Evolutionary conservation across 306 rosid species (phyloP).

Genomic region (Potentilla sterilis): DNA sequence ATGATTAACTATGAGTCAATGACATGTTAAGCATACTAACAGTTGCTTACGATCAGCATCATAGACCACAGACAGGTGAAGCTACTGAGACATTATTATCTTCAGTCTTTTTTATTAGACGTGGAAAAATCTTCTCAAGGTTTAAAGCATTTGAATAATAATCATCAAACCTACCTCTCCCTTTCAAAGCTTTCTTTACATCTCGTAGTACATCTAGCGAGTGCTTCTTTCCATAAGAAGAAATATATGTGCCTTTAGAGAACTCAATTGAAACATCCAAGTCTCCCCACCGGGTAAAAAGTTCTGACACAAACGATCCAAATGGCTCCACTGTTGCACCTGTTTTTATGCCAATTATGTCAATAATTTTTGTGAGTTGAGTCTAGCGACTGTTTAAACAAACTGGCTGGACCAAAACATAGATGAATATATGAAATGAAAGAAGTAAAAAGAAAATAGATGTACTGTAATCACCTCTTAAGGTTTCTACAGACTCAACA

Average conservation of each 20-base stretch:
- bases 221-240: constrained; percentile 60
- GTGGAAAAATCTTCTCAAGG: not conserved
- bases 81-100: not conserved
- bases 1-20: not conserved
- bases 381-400: constrained; percentile 12
- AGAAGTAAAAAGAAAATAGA: constrained; percentile 11
- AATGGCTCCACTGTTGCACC: constrained; percentile 94
- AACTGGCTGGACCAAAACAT: not conserved
- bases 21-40: not conserved
- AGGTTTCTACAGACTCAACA: constrained; percentile 49
- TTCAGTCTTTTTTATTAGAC: not conserved
- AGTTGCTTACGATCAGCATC: not conserved
- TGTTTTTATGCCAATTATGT: constrained; percentile 38
- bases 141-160: not conserved
- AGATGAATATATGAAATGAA: not conserved
- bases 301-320: constrained; percentile 85
- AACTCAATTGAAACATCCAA: constrained; percentile 81
- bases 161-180: constrained; percentile 46
- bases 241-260: constrained; percentile 55
- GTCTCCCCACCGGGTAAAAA: constrained; percentile 81
- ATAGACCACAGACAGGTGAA: not conserved
- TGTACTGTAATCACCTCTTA: constrained; percentile 49
- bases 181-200: constrained; percentile 48
- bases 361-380: constrained; percentile 13
- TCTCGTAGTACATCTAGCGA: constrained; percentile 49